Base-by-base conservation (phyloP, 2,329 filamentous ascomycete genomes). In the Hymenoscyphus occultus region DNA sequence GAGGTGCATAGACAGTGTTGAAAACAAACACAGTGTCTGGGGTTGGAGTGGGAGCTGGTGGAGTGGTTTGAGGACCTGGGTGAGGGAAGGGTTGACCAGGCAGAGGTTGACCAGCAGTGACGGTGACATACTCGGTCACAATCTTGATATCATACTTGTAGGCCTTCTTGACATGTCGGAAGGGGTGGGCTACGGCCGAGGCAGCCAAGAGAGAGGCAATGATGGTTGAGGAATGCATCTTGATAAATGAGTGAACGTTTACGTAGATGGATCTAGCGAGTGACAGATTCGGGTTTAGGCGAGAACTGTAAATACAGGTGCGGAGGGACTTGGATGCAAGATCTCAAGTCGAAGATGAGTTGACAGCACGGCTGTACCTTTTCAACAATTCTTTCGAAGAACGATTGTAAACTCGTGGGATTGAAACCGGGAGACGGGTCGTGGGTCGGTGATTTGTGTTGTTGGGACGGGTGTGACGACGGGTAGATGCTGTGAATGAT, bases 141-240 rank as follows among this genome's bases (percentile, higher is more conserved):
- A 75, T 77, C 62, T 76, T 73, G 39, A 75, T 65, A 40, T 74
- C 71, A 32, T 59, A 13, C 35, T 60, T 59, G n/a, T 39, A 70
- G 13, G 68, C 70, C 67, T 71, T 71, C 69, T 72, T 74, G 51
- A 72, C 67, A 35, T 74, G 74, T 71, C 75, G 65, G 51, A 78
- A 48, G 31, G 78, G 77, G 35, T 68, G 72, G 59, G 75, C 75
- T 59, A 75, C 60, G 64, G 73, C 77, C 65, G 78, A 65, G 57
- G 72, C 70, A 60, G 77, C 77, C 63, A 73, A 71, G 68, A 76
- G 68, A 60, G 76, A 71, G 54, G 73, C 71, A 69, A 79, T 61
- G 56, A 78, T 62, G 62, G 74, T 72, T 40, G 78, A 78, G 62
- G 74, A 77, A 75, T 75, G 78, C 79, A 80, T 80, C 64, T 76